phyloP scores from a whole-genome alignment of 495 filamentous ascomycete genomes.

The Penicillium simplicissimum region DNA sequence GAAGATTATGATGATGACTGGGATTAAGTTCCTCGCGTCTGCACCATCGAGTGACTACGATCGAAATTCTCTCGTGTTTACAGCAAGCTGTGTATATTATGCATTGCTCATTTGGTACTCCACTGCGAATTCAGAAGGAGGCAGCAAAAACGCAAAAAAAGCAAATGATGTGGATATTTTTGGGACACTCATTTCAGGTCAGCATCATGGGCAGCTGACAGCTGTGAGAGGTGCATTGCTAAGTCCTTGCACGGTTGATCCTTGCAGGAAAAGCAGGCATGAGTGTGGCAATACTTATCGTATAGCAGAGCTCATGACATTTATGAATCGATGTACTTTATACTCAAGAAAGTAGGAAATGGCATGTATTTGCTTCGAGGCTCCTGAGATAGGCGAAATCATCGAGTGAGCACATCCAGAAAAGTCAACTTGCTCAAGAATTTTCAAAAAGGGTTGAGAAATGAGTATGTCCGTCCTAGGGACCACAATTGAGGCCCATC shows the following conservation, averaged over 20 bases:
- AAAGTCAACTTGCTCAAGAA: background rate
- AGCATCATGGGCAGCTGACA: background rate
- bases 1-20: conserved; percentile 76
- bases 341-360: background rate
- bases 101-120: conserved; percentile 5
- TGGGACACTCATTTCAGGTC: background rate
- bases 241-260: conserved; percentile 9
- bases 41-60: conserved; percentile 11
- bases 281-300: background rate
- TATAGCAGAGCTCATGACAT: background rate
- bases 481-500: background rate
- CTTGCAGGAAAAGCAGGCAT: conserved; percentile 4
- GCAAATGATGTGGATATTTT: conserved; percentile 2
- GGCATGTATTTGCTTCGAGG: background rate
- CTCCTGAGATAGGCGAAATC: background rate
- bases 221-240: background rate
- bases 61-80: conserved; percentile 14
- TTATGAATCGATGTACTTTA: background rate
- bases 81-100: conserved; percentile 26
- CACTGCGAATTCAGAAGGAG: background rate
- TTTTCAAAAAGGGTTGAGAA: background rate
- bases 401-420: background rate
- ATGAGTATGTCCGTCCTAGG: background rate
- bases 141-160: conserved; percentile 10
- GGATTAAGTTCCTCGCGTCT: conserved; percentile 54